Evolutionary conservation across 257 asterid genomes (phyloP), one percentile per base, ranked within the genome.

Genomic region (Handroanthus guayacan): DNA sequence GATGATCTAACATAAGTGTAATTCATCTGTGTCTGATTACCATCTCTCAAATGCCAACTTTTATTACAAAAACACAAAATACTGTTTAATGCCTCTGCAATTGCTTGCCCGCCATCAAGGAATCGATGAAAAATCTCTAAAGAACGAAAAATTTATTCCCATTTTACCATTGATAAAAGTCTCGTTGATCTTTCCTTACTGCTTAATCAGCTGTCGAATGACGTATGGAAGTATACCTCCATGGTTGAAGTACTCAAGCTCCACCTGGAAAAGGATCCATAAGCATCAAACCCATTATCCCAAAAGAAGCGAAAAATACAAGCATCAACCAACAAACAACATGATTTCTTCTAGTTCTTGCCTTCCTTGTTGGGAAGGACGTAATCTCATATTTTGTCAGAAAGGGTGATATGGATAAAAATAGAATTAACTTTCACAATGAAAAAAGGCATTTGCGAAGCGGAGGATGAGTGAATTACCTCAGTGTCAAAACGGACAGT

Each of bases 171-270:
- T 62, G 69, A 61, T 56, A 61, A 82, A 77, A 54, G 65, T 60
- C 36, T 52, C 48, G 37, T 44, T 61, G 51, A 76, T 87, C 48
- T 37, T 44, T 61, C 55, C 75, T 87, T 75, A 93, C 83, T 82
- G 91, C 81, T 80, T 80, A 7, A 80, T 74, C 84, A 93, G 88
- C 74, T 93, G 96, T 43, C 96, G 92, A 72, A 89, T 88, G 6
- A 94, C 97, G 31, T 90, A 92, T 3, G 95, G 97, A 65, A 92
- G 96, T 4, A 94, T 94, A 57, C 97, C 97, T 7, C 97, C 98
- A 64, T 94, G 91, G 89, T 90, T 78, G 95, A 88, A 90, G 85
- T 89, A 89, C 36, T 87, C 89, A 73, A 89, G 80, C 83, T 89
- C 95, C 75, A 89, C 92, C 92, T 89, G 61, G 11, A 67, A 72